Evolutionary conservation across 257 asterid species (phyloP).

Genomic region (Jasminum sambac): DNA sequence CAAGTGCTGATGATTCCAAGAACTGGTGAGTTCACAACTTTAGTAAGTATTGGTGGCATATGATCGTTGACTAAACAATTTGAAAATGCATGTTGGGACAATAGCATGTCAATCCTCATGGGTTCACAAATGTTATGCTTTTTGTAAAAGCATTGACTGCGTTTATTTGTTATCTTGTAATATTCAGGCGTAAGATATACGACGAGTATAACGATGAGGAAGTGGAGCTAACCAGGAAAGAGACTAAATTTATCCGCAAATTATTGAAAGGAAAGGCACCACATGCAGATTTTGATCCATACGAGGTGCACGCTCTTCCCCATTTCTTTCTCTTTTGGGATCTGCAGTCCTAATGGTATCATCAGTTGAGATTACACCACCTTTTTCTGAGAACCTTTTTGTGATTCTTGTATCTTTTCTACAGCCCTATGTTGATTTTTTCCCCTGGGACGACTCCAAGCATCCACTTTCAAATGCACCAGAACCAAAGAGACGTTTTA

Average conservation of each 20-base stretch:
- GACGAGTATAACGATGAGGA: slow-evolving; percentile 91
- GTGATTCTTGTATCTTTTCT: slow-evolving; percentile 19
- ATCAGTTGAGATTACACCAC: slow-evolving; percentile 14
- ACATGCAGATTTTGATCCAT: slow-evolving; percentile 86
- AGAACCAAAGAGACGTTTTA: slow-evolving; percentile 97
- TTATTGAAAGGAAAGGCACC: slow-evolving; percentile 88
- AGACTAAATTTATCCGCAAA: slow-evolving; percentile 59
- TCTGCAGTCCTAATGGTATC: too few species aligned
- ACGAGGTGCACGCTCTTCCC: slow-evolving; percentile 59
- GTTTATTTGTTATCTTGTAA: slow-evolving; percentile 14
- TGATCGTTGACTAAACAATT: background rate
- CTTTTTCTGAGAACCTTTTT: slow-evolving; percentile 17
- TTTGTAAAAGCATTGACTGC: slow-evolving; percentile 21
- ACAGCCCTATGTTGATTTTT: slow-evolving; percentile 92
- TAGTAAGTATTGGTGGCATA: slow-evolving; percentile 12
- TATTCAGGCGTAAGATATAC: slow-evolving; percentile 74
- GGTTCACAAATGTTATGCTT: background rate
- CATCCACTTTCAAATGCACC: slow-evolving; percentile 94
- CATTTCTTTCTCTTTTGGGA: background rate
- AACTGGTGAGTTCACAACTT: slow-evolving; percentile 59
- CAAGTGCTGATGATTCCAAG: slow-evolving; percentile 70
- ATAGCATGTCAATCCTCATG: background rate
- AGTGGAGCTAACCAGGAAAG: slow-evolving; percentile 81
- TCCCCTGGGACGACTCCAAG: slow-evolving; percentile 67
- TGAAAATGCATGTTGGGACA: background rate